Evolutionary conservation across 1,284 basidiomycete genomes (phyloP).

Genomic region (Ustilago tritici): DNA sequence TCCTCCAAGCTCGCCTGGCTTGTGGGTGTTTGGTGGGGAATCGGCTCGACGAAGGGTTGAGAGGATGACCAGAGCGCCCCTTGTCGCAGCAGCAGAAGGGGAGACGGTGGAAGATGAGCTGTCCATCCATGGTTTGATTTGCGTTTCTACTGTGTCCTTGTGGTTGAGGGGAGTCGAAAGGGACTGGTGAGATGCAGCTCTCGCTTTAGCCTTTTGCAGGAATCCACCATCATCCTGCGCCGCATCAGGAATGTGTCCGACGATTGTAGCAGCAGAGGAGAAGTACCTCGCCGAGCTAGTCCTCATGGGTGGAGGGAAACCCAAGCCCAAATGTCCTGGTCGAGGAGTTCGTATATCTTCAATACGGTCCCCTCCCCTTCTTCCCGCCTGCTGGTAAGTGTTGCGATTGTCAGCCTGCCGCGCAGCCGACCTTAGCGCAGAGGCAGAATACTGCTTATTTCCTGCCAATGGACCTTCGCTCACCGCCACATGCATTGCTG

Average conservation of each 20-base stretch:
- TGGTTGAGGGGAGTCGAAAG: background rate
- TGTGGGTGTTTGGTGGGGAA: background rate
- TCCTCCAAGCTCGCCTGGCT: background rate
- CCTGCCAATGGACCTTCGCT: conserved; percentile 22
- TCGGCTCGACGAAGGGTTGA: conserved; percentile 28
- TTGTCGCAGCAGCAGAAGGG: background rate
- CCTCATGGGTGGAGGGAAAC: conserved; percentile 27
- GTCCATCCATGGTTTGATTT: conserved; percentile 21
- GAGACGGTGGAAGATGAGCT: conserved; percentile 2
- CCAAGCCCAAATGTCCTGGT: conserved; percentile 30
- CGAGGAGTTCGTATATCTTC: conserved; percentile 28
- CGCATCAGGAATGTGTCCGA: background rate
- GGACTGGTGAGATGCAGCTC: conserved; percentile 12
- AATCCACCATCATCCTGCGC: background rate
- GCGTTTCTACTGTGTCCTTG: background rate
- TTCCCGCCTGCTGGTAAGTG: background rate
- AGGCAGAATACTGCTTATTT: conserved; percentile 34
- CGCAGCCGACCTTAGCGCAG: conserved; percentile 16
- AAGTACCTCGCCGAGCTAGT: conserved; percentile 17
- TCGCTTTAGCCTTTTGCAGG: conserved; percentile 23
- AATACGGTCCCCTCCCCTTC: background rate
- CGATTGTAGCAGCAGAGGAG: conserved; percentile 4
- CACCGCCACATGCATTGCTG: background rate
- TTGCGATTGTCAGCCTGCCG: background rate
- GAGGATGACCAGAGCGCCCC: conserved; percentile 23